These are phyloP conservation scores for Coemansia sp. DNA, from an alignment of 192 early-diverging fungal species.

Conservation along the genomic window DNA sequence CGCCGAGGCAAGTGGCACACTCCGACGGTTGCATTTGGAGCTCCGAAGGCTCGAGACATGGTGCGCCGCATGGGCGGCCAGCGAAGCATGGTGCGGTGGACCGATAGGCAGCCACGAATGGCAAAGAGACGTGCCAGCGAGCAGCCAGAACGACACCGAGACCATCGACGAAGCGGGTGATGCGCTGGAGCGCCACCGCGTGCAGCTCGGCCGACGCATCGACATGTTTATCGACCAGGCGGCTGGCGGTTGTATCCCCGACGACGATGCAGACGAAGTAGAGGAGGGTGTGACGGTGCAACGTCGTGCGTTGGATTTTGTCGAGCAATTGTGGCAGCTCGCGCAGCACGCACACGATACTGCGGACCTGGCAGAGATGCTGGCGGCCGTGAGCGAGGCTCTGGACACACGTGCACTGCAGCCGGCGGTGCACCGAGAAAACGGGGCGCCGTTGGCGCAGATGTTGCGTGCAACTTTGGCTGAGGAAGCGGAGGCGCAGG, in stretches of 20 bases:
- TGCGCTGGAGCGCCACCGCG: conserved; percentile 19
- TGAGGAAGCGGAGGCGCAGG: conserved; percentile 26
- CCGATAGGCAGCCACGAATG: neutral
- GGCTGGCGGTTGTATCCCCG: neutral
- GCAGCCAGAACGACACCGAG: neutral
- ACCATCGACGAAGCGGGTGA: neutral
- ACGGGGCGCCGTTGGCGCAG: conserved; percentile 30
- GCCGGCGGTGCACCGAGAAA: conserved; percentile 36
- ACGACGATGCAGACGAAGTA: neutral
- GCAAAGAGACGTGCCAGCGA: neutral
- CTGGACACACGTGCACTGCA: conserved; percentile 43
- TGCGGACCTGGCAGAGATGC: conserved; percentile 32
- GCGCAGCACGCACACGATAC: conserved; percentile 33
- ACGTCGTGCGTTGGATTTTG: conserved; percentile 44
- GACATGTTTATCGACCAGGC: conserved; percentile 29
- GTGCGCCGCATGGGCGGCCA: conserved; percentile 32
- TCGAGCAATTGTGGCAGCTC: conserved; percentile 45
- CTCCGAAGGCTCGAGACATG: conserved; percentile 39
- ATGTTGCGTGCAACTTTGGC: conserved; percentile 25
- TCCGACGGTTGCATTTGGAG: conserved; percentile 27
- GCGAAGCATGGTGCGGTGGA: conserved; percentile 19
- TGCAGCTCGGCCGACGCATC: conserved; percentile 20
- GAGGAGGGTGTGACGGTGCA: no score
- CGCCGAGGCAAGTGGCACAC: conserved; percentile 19
- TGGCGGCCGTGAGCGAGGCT: conserved; percentile 45